phyloP scores from a whole-genome alignment of 192 early-diverging fungal genomes.

The Mortierella antarctica region DNA sequence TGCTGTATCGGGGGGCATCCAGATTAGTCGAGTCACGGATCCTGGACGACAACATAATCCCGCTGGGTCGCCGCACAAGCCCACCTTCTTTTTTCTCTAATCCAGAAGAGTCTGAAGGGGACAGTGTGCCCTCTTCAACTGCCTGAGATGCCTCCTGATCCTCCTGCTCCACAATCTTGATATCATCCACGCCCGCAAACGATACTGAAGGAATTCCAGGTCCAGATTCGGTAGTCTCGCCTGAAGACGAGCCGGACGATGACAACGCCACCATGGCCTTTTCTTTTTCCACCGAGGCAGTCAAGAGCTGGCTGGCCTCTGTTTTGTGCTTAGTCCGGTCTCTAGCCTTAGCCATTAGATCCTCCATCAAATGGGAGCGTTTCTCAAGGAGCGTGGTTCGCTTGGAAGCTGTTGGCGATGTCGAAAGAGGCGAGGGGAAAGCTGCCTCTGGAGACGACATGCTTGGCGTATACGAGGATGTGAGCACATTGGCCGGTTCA shows the following conservation, averaged over 20 bases:
- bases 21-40: constrained; percentile 52
- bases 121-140: background rate
- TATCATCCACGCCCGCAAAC: constrained; percentile 23
- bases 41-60: constrained; percentile 42
- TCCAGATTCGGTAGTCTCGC: background rate
- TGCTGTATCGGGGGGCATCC: constrained; percentile 49
- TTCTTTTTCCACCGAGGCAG: constrained; percentile 10
- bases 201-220: constrained; percentile 13
- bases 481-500: constrained; percentile 29
- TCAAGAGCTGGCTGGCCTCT: constrained; percentile 1
- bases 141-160: constrained; percentile 2
- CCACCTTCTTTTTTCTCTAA: constrained; percentile 13
- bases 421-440: background rate
- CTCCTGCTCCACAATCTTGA: constrained; percentile 2
- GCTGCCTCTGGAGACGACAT: constrained; percentile 22
- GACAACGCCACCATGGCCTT: background rate
- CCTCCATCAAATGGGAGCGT: constrained; percentile 26
- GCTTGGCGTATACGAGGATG: constrained; percentile 47
- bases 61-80: constrained; percentile 30
- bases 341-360: constrained; percentile 25
- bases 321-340: constrained; percentile 21
- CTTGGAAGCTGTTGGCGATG: constrained; percentile 18
- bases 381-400: constrained; percentile 27
- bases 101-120: background rate
- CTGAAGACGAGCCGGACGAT: background rate